Conservation (phyloP, 2,329 filamentous ascomycete species). For the Emergomyces africanus region DNA sequence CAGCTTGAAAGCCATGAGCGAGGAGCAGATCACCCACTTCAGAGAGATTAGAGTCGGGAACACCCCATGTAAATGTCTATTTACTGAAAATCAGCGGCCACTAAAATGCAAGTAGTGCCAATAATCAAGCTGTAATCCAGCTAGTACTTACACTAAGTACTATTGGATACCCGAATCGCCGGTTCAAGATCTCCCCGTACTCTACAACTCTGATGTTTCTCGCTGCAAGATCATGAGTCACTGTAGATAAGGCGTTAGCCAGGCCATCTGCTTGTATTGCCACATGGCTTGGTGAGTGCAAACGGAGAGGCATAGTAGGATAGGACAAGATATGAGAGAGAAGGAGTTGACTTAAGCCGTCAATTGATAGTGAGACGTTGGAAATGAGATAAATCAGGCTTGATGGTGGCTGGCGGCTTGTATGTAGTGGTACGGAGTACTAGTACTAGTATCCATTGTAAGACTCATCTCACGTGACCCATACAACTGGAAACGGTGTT, state of each 20-base stretch:
- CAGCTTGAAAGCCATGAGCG: constrained; percentile 1
- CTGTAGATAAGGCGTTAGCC: background rate
- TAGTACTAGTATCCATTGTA: no score
- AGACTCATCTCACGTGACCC: no score
- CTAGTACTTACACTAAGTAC: background rate
- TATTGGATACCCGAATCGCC: constrained; percentile 4
- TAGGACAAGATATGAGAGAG: background rate
- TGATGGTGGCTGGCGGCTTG: no score
- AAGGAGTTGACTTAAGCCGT: background rate
- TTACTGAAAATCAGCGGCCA: background rate
- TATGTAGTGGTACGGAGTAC: no score
- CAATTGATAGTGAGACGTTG: background rate
- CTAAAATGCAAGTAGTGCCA: no score
- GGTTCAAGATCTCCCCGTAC: constrained; percentile 4
- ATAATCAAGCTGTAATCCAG: background rate
- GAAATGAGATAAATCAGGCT: no score
- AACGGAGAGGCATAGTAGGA: background rate
- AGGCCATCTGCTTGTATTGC: background rate
- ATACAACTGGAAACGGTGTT: no score
- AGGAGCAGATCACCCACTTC: background rate
- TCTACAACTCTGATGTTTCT: constrained; percentile 4
- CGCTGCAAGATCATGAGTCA: background rate
- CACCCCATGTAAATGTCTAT: constrained; percentile 2
- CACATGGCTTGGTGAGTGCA: background rate
- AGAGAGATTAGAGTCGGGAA: constrained; percentile 2